Percentiles rank a stretch among this genome's conserved stretches.
Conservation (phyloP, 148 eudicot species). For the Persicaria maculosa region DNA sequence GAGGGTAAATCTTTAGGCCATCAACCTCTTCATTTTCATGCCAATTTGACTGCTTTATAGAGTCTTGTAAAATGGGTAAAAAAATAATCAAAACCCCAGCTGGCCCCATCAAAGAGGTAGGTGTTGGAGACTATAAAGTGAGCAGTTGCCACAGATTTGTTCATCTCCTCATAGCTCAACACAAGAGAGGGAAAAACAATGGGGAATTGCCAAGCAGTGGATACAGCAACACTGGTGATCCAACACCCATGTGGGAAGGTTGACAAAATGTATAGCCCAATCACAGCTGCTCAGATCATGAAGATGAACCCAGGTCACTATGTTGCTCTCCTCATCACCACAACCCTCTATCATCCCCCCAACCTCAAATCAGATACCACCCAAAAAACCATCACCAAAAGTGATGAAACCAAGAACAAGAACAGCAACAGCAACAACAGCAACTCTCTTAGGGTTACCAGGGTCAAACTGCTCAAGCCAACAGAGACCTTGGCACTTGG, state of each 20-base stretch:
- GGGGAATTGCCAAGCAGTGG: slow-evolving; percentile 98
- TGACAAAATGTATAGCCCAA: slow-evolving; percentile 51
- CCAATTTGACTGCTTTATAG: slow-evolving; percentile 9
- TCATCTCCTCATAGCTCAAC: slow-evolving; percentile 2
- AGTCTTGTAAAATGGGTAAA: slow-evolving; percentile 19
- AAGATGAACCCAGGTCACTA: slow-evolving; percentile 80
- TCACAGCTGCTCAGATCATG: slow-evolving; percentile 66
- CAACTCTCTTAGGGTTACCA: slow-evolving; percentile 54
- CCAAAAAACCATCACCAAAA: slow-evolving; percentile 12
- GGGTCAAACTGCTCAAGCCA: slow-evolving; percentile 79
- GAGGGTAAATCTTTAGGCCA: background rate
- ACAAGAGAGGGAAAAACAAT: slow-evolving; percentile 27
- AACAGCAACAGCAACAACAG: slow-evolving; percentile 7
- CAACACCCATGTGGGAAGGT: slow-evolving; percentile 72
- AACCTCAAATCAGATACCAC: slow-evolving; percentile 15
- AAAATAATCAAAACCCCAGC: slow-evolving; percentile 13
- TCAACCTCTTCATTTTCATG: background rate
- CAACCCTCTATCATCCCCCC: slow-evolving; percentile 39
- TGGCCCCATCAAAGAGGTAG: background rate
- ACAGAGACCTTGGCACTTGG: slow-evolving; percentile 73
- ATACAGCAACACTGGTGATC: slow-evolving; percentile 69
- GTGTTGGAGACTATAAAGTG: background rate
- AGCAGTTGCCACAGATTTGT: background rate
- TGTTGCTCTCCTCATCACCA: slow-evolving; percentile 89
- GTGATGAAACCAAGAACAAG: slow-evolving; percentile 9